These are phyloP conservation scores for Haberlea rhodopensis DNA, from an alignment of 257 asterid genomes.

Conservation along the genomic window DNA sequence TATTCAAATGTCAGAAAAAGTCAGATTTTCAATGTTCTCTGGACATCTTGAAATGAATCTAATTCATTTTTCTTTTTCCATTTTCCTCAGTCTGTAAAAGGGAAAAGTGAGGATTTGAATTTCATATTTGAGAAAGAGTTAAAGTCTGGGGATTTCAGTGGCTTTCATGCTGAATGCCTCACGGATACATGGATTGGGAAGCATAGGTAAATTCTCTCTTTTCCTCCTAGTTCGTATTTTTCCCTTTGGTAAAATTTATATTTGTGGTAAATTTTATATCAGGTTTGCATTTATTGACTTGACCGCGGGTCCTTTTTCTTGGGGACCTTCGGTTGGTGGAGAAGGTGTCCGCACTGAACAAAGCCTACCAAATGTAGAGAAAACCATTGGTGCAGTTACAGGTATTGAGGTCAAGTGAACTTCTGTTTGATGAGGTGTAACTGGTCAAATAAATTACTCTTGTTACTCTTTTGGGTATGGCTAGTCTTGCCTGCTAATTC, in stretches of 20 bases:
- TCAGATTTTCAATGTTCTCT: constrained; percentile 15
- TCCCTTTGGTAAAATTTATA: constrained; percentile 13
- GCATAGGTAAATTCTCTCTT: constrained; percentile 50
- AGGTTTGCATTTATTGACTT: constrained; percentile 98
- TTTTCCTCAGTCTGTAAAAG: constrained; percentile 64
- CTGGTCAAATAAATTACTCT: constrained; percentile 16
- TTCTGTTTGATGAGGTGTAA: constrained; percentile 19
- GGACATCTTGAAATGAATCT: constrained; percentile 21
- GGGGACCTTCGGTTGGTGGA: constrained; percentile 99
- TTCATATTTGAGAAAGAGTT: constrained; percentile 61
- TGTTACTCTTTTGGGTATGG: constrained; percentile 6
- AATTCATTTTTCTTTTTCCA: too few species aligned
- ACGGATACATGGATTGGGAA: constrained; percentile 92
- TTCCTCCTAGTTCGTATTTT: not conserved
- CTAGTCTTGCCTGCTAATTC: constrained; percentile 16
- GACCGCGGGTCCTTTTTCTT: constrained; percentile 92
- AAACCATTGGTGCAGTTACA: constrained; percentile 87
- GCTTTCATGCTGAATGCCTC: constrained; percentile 86
- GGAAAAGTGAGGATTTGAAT: constrained; percentile 70
- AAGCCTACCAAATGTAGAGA: constrained; percentile 89
- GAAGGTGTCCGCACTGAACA: constrained; percentile 98
- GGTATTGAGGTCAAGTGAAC: constrained; percentile 45
- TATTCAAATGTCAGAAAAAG: constrained; percentile 15
- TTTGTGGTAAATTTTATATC: constrained; percentile 29
- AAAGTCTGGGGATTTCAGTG: constrained; percentile 75